Conservation (phyloP, 352 stramenopile species). For the Pythium aristosporum region DNA sequence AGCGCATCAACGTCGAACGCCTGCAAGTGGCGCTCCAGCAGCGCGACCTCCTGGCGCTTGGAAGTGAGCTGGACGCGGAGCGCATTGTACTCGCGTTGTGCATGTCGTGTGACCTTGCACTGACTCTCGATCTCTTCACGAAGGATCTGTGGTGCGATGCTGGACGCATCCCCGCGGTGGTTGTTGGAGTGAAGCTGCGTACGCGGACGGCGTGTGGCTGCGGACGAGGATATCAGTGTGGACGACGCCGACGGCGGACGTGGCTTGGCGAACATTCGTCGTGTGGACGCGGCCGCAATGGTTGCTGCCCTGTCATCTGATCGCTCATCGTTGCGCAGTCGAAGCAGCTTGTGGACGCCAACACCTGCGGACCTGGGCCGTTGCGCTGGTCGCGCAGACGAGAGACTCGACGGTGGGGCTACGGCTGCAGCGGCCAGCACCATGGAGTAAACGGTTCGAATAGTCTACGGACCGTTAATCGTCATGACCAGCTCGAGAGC, state of each 20-base stretch:
- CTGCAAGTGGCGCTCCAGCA: constrained; percentile 38
- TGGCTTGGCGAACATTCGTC: constrained; percentile 2
- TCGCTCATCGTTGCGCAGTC: neutral
- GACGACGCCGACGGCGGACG: constrained; percentile 8
- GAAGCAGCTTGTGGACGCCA: neutral
- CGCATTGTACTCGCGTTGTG: constrained; percentile 45
- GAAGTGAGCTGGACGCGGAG: constrained; percentile 32
- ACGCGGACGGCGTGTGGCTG: constrained; percentile 4
- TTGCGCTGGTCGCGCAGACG: neutral
- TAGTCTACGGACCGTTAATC: neutral
- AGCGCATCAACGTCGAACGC: constrained; percentile 25
- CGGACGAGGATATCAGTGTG: constrained; percentile 7
- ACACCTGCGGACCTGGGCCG: neutral
- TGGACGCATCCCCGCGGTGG: neutral
- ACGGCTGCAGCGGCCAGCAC: constrained; percentile 4
- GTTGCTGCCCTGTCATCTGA: neutral
- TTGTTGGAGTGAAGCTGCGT: neutral
- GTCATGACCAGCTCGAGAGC: constrained; percentile 1
- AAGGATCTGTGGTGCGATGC: constrained; percentile 40
- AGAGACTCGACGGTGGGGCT: neutral
- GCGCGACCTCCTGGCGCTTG: constrained; percentile 39
- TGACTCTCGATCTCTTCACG: constrained; percentile 61
- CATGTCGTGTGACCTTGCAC: constrained; percentile 40
- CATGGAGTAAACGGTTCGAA: neutral
- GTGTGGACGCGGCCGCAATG: neutral